Evolutionary conservation across 345 rosid genomes (phyloP).

Genomic region (Sapria himalayana): DNA sequence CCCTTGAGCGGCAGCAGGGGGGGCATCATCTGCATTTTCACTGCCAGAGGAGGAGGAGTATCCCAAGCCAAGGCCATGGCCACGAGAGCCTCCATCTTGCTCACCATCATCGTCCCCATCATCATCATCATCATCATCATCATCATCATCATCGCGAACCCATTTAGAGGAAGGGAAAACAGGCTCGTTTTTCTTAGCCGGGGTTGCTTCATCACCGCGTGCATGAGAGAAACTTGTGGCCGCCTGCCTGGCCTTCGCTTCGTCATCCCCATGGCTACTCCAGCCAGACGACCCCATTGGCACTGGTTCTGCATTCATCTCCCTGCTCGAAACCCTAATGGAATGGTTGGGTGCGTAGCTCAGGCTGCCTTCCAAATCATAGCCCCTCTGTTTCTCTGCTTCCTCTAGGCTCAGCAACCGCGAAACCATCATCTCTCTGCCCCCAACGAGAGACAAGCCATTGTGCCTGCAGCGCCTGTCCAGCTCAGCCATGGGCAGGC

Average conservation of each 20-base stretch:
- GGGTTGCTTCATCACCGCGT: too few relatives aligned
- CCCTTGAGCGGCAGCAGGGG: conserved; percentile 34
- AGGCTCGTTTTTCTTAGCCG: conserved; percentile 65
- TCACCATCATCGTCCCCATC: conserved; percentile 81
- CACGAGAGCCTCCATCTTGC: conserved; percentile 33
- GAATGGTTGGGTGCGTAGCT: conserved; percentile 36
- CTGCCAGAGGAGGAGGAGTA: conserved; percentile 85
- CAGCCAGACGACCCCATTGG: conserved; percentile 22
- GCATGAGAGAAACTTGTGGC: too few relatives aligned
- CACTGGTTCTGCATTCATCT: conserved; percentile 27
- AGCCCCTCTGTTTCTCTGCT: conserved; percentile 75
- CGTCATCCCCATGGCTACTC: conserved; percentile 26
- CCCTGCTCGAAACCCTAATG: conserved; percentile 27
- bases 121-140: conserved; percentile 76
- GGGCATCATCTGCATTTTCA: conserved; percentile 50
- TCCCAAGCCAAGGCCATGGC: conserved; percentile 42
- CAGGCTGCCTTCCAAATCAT: conserved; percentile 55
- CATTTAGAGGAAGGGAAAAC: conserved; percentile 82
- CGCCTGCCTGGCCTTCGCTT: conserved; percentile 18
- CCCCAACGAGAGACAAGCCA: conserved; percentile 90
- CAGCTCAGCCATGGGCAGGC: conserved; percentile 69
- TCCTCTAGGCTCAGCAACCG: conserved; percentile 84
- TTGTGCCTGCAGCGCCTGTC: conserved; percentile 97
- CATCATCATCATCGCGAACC: conserved; percentile 87
- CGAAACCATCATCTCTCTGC: conserved; percentile 94